These are phyloP conservation scores for Ilex paraguariensis DNA, from an alignment of 305 asterid genomes.

Conservation along the genomic window DNA sequence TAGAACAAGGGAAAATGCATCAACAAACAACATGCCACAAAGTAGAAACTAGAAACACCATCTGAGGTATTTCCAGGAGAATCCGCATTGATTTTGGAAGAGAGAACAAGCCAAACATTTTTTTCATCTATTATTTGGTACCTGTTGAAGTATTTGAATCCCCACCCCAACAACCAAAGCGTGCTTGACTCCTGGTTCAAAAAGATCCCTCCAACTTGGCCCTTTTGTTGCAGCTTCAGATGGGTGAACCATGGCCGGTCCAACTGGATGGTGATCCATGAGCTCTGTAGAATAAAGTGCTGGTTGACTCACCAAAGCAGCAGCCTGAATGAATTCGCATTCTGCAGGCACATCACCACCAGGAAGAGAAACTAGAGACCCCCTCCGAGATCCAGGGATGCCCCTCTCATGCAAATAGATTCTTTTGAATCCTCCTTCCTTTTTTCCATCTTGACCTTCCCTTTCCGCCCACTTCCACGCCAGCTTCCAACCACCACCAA, in stretches of 20 bases:
- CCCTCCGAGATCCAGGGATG: slow-evolving; percentile 23
- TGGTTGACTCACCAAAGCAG: slow-evolving; percentile 62
- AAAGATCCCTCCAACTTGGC: slow-evolving; percentile 34
- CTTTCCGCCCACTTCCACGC: slow-evolving; percentile 56
- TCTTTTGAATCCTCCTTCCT: slow-evolving; percentile 42
- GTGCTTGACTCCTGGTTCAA: slow-evolving; percentile 61
- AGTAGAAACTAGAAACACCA: too few species aligned
- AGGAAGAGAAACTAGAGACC: slow-evolving; percentile 29
- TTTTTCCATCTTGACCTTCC: slow-evolving; percentile 34
- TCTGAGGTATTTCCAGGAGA: too few species aligned
- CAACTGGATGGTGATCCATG: slow-evolving; percentile 35
- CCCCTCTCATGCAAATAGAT: slow-evolving; percentile 46
- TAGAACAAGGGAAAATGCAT: too few species aligned
- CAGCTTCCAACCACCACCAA: slow-evolving; percentile 73
- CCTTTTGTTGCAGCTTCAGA: slow-evolving; percentile 35
- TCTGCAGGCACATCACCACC: slow-evolving; percentile 32
- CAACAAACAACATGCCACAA: too few species aligned
- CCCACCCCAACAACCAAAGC: slow-evolving; percentile 63
- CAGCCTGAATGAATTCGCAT: slow-evolving; percentile 40
- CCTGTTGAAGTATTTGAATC: slow-evolving; percentile 71
- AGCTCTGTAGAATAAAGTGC: slow-evolving; percentile 41
- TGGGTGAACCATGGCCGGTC: slow-evolving; percentile 48
- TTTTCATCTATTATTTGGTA: slow-evolving; percentile 6
- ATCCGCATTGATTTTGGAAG: too few species aligned
- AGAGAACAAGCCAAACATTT: too few species aligned